Base-by-base conservation (phyloP, 2,329 filamentous ascomycete species). In the Claviceps arundinis region DNA sequence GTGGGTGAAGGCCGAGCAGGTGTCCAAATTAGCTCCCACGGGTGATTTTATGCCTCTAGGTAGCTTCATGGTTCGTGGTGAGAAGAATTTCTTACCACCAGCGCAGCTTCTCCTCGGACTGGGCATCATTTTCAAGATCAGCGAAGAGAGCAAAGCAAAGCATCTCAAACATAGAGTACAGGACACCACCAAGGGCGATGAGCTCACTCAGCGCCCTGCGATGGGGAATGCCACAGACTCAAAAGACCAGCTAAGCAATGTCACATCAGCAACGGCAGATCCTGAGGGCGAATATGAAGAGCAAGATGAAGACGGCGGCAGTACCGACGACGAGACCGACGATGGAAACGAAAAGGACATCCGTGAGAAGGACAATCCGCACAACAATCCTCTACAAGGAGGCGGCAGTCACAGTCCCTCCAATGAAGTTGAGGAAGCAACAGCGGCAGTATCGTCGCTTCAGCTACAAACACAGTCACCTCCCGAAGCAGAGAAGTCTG, bases 1-100 rank as follows among this genome's bases (percentile, higher is more conserved):
- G 85, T 98, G 93, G 93, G 91, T 94, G 0, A 82, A 84, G 56
- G 85, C 87, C 2, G 84, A 91, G 51, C 90, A 97, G 65, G 88
- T 98, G 0, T 89, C 87, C 9, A 97, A 97, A 69, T 87, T 82
- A 37, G 84, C 85, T 0, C 76, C 82, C 1, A 81, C 79, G 0
- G 91, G 91, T 24, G 90, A 94, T 58, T 91, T 87, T 59, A 69
- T 98, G 6, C 78, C 82, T 0, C 74, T 79, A 0, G 93, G 91
- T 17, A 80, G 80, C 56, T 96, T 98, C 65, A 80, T 84, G 67
- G 76, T 96, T 47, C 78, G 80, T 40, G 91, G 90, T 2, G 85
- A 87, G 69, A 97, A 96, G 72, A 95, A 95, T 61, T 93, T 86
- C 59, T 68, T 98, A 38, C 87, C 91, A 0, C 91, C 93, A 1